phyloP scores from a whole-genome alignment of 2,329 filamentous ascomycete species.

The Microdochium bolleyi region DNA sequence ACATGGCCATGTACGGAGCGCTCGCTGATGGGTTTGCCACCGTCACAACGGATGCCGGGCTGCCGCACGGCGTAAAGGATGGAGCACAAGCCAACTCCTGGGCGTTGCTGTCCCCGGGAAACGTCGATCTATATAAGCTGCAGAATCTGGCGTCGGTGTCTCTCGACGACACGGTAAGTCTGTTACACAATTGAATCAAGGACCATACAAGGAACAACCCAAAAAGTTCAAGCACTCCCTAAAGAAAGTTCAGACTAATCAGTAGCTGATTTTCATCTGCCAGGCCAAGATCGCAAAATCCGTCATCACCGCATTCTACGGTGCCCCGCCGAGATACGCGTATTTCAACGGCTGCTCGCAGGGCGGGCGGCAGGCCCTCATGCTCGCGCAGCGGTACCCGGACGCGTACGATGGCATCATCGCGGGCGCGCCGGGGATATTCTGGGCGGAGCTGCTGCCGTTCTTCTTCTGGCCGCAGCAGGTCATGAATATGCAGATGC shows the following conservation, averaged over 20 bases:
- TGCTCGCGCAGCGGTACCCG: slow-evolving; percentile 41
- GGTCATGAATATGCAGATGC: slow-evolving; percentile 13
- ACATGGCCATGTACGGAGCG: slow-evolving; percentile 9
- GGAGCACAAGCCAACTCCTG: slow-evolving; percentile 2
- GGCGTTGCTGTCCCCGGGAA: slow-evolving; percentile 11
- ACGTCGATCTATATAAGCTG: slow-evolving; percentile 14
- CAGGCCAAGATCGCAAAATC: slow-evolving; percentile 34
- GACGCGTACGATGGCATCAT: slow-evolving; percentile 46
- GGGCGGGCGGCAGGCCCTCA: slow-evolving; percentile 46
- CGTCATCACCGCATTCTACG: slow-evolving; percentile 31
- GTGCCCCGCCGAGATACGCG: slow-evolving; percentile 26
- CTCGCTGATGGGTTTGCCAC: slow-evolving; percentile 15
- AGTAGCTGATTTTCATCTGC: too few species aligned
- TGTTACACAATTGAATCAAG: neutral
- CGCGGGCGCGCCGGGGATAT: slow-evolving; percentile 33
- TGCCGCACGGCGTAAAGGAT: neutral
- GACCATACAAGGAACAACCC: too few species aligned
- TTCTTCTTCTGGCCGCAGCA: slow-evolving; percentile 21
- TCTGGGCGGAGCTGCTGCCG: slow-evolving; percentile 21
- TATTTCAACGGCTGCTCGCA: slow-evolving; percentile 44
- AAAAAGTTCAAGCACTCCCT: too few species aligned
- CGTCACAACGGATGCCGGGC: slow-evolving; percentile 16
- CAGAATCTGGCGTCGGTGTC: slow-evolving; percentile 17
- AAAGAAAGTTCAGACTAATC: too few species aligned
- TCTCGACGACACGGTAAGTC: slow-evolving; percentile 17